Conservation (phyloP, 768 basidiomycete species). For the Leccinellum luteum region DNA sequence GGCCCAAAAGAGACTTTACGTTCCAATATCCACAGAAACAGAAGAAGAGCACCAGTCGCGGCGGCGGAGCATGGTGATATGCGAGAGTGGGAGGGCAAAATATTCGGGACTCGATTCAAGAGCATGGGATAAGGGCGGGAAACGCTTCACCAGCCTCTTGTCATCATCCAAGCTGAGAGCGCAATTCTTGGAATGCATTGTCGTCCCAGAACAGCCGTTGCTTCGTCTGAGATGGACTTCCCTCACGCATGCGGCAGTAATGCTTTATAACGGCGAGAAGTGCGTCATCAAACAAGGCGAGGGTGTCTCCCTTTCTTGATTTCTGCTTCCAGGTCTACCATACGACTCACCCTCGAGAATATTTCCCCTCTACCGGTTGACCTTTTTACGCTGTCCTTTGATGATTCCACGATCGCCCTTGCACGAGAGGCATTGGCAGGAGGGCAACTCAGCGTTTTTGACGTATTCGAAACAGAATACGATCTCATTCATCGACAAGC, state of each 20-base stretch:
- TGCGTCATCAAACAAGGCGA: slow-evolving; percentile 35
- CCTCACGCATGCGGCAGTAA: slow-evolving; percentile 90
- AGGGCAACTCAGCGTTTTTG: slow-evolving; percentile 75
- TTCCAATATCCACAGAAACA: slow-evolving; percentile 69
- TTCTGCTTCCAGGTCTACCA: slow-evolving; percentile 56
- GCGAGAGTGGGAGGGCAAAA: slow-evolving; percentile 72
- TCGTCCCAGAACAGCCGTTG: slow-evolving; percentile 85
- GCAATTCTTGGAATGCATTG: slow-evolving; percentile 74
- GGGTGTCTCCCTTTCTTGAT: background rate
- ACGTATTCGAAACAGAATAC: slow-evolving; percentile 89
- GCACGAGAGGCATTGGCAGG: slow-evolving; percentile 78
- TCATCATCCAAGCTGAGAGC: slow-evolving; percentile 26
- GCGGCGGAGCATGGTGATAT: slow-evolving; percentile 56
- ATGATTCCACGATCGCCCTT: slow-evolving; percentile 82
- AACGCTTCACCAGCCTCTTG: slow-evolving; percentile 35
- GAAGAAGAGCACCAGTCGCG: slow-evolving; percentile 63
- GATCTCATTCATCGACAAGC: slow-evolving; percentile 74
- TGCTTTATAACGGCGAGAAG: slow-evolving; percentile 96
- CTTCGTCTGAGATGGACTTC: slow-evolving; percentile 84
- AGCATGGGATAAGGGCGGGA: slow-evolving; percentile 52
- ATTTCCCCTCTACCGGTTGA: slow-evolving; percentile 79
- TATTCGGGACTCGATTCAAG: slow-evolving; percentile 70
- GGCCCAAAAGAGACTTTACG: slow-evolving; percentile 61
- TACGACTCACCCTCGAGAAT: slow-evolving; percentile 89
- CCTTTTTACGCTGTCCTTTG: slow-evolving; percentile 82